These are phyloP conservation scores for Candida chauliodis DNA, from an alignment of 805 yeast species.

Conservation along the genomic window DNA sequence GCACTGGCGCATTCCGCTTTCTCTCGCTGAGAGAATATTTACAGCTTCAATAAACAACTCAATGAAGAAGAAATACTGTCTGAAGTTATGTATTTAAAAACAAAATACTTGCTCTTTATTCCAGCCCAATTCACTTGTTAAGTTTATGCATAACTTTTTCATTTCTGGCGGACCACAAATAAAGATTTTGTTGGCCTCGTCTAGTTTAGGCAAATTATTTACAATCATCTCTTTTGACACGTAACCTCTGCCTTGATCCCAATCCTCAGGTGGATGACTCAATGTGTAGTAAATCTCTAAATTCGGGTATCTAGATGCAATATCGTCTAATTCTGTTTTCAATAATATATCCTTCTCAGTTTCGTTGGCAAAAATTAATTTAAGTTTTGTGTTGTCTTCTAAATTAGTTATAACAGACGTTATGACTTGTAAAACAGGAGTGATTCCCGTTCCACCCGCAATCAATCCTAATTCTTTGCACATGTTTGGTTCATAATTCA, in stretches of 20 bases:
- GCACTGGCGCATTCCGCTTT: too few species aligned
- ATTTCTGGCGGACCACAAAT: slow-evolving; percentile 75
- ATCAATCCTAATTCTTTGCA: slow-evolving; percentile 63
- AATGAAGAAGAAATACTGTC: too few species aligned
- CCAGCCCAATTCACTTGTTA: slow-evolving; percentile 63
- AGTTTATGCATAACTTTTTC: slow-evolving; percentile 50
- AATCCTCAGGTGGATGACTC: slow-evolving; percentile 43
- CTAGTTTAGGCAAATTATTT: slow-evolving; percentile 49
- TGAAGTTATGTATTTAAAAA: too few species aligned
- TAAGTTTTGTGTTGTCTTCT: slow-evolving; percentile 57
- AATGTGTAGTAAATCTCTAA: slow-evolving; percentile 60
- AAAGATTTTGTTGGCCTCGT: slow-evolving; percentile 51
- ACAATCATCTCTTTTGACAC: slow-evolving; percentile 57
- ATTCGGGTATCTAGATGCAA: slow-evolving; percentile 58
- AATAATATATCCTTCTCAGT: slow-evolving; percentile 73
- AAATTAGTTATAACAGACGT: slow-evolving; percentile 68
- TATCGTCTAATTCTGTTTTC: slow-evolving; percentile 69
- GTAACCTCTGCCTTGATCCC: slow-evolving; percentile 60
- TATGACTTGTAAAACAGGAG: slow-evolving; percentile 82
- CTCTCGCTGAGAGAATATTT: too few species aligned
- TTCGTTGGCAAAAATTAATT: slow-evolving; percentile 68
- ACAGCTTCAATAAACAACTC: too few species aligned
- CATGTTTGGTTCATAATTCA: slow-evolving; percentile 55
- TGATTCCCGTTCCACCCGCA: slow-evolving; percentile 88
- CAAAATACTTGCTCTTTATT: slow-evolving; percentile 48